Base-by-base conservation (phyloP, 2,329 filamentous ascomycete genomes). In the Beauveria sp. region DNA sequence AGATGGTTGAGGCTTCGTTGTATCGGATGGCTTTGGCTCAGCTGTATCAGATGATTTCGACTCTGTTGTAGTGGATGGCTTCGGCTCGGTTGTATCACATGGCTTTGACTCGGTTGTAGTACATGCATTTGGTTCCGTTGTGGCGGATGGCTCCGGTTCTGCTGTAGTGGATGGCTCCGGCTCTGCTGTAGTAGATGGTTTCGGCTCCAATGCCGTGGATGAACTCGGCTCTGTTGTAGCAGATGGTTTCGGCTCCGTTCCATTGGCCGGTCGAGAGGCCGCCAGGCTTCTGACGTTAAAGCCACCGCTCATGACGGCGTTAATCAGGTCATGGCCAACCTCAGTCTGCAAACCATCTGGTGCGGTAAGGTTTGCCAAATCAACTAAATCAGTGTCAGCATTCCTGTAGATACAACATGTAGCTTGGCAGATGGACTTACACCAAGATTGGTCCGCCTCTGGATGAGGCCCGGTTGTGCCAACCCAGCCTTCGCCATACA, bases 381-480 rank as follows among this genome's bases (percentile, higher is more conserved):
- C 24, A 58, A 63, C 65, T 66, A 22, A 30, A 34, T 26, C 8
- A 7, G 12, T 5, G n/a, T 40, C n/a, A 49, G 43, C 8, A 20
- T 42, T 55, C 20, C 10, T 6, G 38, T 28, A 18, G 9, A 43
- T 6, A 24, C 10, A 43, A 20, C 34, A 43, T 24, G 40, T 20
- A 3, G 8, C 9, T 52, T 38, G 22, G 20, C 5, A 22, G 9
- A 18, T 4, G 18, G 6, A 65, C 69, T 63, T 65, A 69, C 67
- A 70, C 68, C 68, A 70, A 9, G 60, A 43, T 28, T 65, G 24
- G 26, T 55, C 62, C 10, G 69, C 69, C 57, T 70, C 68, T 1
- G 68, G 68, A 51, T 70, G 69, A 49, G 68, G 66, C 0, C 69
- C 69, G 9, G 65, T 62, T 10, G 68, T 62, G 9, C 67, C 69